Conservation (phyloP, 305 asterid genomes). For the Fraxinus greggii region DNA sequence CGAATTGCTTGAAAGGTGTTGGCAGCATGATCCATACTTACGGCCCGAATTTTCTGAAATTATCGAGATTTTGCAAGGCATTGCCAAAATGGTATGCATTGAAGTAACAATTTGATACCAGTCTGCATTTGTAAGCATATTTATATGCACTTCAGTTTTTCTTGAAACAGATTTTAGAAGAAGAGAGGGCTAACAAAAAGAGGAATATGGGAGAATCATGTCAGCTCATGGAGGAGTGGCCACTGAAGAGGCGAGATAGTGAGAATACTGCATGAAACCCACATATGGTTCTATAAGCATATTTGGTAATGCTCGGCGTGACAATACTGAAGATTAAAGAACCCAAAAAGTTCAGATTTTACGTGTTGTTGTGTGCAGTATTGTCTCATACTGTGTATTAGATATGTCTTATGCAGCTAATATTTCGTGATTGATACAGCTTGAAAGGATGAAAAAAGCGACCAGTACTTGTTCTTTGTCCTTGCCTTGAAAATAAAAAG, state of each 20-base stretch:
- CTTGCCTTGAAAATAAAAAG: neutral
- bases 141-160: neutral
- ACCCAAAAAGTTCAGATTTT: neutral
- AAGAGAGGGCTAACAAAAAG: slow-evolving; percentile 55
- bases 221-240: slow-evolving; percentile 30
- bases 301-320: neutral
- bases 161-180: slow-evolving; percentile 46
- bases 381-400: neutral
- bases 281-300: neutral
- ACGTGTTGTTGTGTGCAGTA: neutral
- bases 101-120: neutral
- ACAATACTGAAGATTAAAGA: neutral
- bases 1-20: slow-evolving; percentile 71
- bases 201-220: slow-evolving; percentile 47
- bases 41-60: slow-evolving; percentile 83
- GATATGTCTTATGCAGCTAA: neutral
- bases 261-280: slow-evolving; percentile 24
- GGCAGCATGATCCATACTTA: slow-evolving; percentile 72
- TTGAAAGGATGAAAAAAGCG: neutral
- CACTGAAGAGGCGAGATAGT: slow-evolving; percentile 29
- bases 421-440: neutral
- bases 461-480: neutral
- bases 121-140: neutral
- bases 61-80: slow-evolving; percentile 46
- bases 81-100: slow-evolving; percentile 51